Evolutionary conservation across 177 flowering plant genomes (phyloP), one percentile per base, ranked within the genome.

Genomic region (Telopea speciosissima): DNA sequence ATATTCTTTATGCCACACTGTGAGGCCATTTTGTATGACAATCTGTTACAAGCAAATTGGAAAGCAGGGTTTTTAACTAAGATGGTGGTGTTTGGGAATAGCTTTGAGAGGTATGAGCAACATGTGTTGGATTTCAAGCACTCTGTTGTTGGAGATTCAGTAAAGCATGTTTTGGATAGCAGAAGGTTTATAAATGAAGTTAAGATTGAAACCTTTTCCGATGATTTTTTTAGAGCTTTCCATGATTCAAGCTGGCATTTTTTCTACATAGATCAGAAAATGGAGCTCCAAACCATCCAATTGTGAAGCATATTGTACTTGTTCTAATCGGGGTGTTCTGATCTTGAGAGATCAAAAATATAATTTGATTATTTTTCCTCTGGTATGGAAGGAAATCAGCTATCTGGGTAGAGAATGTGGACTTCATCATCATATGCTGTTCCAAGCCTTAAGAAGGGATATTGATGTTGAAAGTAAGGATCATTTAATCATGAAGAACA

Each of bases 1-100:
- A 28, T 93, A 70, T 94, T 92, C 79, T 92, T 84, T 84, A 94
- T 94, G 98, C 97, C 97, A 24, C 96, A 92, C 44, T 92, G 97
- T 73, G 97, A 90, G 71, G 94, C 86, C 24, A 80, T 75, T 65
- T 68, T 94, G 68, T 92, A 94, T 45, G 81, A 88, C 73, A 94
- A 94, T 79, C 87, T 92, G n/a, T 66, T 94, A 31, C 82, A 75
- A 73, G 87, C 82, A 10, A 92, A 94, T 68, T 87, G 96, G 98
- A 64, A 72, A 23, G 67, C 68, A 8, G 73, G 76, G 60, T 49
- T 52, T 10, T 78, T 94, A 84, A 86, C 77, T 13, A 74, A 62
- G 12, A 73, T 88, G 10, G 81, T 81, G 17, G 26, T 92, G 70
- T 89, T 93, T 68, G 97, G 97, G 17, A 93, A 93, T 72, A 92